A percentile compares a stretch with the other conserved stretches of the same genome.
Evolutionary conservation across 1,139 yeast genomes (phyloP).

Genomic region (Pichia cactophila): DNA sequence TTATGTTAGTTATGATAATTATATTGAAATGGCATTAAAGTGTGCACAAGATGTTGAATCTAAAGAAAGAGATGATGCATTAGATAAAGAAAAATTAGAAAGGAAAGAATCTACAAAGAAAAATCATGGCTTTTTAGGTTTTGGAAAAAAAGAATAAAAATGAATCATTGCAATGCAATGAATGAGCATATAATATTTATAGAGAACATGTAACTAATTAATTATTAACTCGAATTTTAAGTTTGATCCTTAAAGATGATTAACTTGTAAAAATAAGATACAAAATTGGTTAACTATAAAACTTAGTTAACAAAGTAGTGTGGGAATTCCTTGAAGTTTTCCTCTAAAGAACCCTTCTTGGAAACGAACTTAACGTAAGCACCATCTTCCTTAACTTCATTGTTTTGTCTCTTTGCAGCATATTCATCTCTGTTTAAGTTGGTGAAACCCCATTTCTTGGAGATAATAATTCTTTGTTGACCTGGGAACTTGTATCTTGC

Average conservation of each 20-base stretch:
- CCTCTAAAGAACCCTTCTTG: slow-evolving; percentile 90
- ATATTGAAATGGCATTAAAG: slow-evolving; percentile 30
- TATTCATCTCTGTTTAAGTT: slow-evolving; percentile 96
- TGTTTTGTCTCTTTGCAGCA: slow-evolving; percentile 87
- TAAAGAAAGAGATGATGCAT: slow-evolving; percentile 6
- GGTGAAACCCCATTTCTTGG: slow-evolving; percentile 99
- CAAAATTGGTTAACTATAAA: slow-evolving; percentile 14
- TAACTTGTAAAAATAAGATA: slow-evolving; percentile 3
- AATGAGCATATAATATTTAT: not conserved
- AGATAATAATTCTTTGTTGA: slow-evolving; percentile 97
- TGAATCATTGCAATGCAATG: not conserved
- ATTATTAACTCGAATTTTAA: not conserved
- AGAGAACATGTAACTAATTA: not conserved
- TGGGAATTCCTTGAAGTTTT: slow-evolving; percentile 94
- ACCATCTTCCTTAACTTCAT: slow-evolving; percentile 99
- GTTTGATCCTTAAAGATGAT: not conserved
- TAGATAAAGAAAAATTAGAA: slow-evolving; percentile 2
- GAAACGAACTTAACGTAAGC: slow-evolving; percentile 98
- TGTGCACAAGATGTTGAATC: slow-evolving; percentile 17
- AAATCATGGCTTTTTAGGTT: slow-evolving; percentile 14
- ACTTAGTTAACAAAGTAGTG: slow-evolving; percentile 55
- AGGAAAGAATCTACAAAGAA: slow-evolving; percentile 6
- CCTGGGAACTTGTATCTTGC: slow-evolving; percentile 99
- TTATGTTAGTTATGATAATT: slow-evolving; percentile 22
- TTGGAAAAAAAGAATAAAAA: slow-evolving; percentile 4